phyloP scores from a whole-genome alignment of 2,329 filamentous ascomycete species.

The Fusarium sublunatum region DNA sequence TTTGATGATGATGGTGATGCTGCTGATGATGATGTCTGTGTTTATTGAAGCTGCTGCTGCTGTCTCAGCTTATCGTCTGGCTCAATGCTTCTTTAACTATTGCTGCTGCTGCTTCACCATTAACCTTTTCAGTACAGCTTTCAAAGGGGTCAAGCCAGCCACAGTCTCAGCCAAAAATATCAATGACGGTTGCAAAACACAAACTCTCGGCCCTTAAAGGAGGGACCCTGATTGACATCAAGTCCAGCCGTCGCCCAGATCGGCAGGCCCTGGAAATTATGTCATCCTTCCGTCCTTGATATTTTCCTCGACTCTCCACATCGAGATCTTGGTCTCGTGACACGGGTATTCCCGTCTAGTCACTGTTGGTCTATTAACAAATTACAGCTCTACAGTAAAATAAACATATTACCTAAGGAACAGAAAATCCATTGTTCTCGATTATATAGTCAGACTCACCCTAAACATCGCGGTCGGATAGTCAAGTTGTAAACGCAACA shows the following conservation, averaged over 20 bases:
- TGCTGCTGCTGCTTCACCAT: background rate
- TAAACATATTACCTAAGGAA: too few relatives aligned
- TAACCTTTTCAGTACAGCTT: too few relatives aligned
- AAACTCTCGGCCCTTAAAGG: slow-evolving; percentile 1
- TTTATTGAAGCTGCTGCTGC: background rate
- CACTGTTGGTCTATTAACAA: too few relatives aligned
- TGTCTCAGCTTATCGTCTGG: background rate
- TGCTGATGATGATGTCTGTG: background rate
- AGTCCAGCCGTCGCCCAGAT: slow-evolving; percentile 13
- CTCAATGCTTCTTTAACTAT: background rate
- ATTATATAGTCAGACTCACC: too few relatives aligned
- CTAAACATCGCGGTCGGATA: too few relatives aligned
- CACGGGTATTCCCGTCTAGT: too few relatives aligned
- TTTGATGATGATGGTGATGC: background rate
- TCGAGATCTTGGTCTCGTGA: slow-evolving; percentile 9
- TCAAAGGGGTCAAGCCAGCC: background rate
- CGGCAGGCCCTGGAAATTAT: slow-evolving; percentile 11
- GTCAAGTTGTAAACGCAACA: too few relatives aligned
- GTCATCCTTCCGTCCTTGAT: background rate
- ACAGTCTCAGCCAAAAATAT: slow-evolving; percentile 5
- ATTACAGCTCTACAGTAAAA: too few relatives aligned
- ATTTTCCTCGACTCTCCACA: background rate
- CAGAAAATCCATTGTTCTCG: too few relatives aligned
- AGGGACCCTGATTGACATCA: slow-evolving; percentile 35
- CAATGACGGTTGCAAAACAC: slow-evolving; percentile 28